Base-by-base conservation (phyloP, 1,139 yeast species). In the Starmera stellimalicola region DNA sequence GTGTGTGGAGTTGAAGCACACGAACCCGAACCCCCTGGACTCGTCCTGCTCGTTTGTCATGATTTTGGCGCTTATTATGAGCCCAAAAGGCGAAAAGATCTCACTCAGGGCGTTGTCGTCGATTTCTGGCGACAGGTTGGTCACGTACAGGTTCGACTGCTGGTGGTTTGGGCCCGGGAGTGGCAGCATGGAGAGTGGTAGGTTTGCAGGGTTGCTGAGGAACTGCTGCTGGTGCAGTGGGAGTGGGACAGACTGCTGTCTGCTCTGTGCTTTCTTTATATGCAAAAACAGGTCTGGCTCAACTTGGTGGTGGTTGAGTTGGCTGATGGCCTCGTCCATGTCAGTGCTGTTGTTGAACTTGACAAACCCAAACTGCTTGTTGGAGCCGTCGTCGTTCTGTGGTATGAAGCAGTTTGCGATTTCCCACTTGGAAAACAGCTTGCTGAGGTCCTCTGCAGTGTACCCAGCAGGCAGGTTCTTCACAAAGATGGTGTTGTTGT, bases 91-190 rank as follows among this genome's bases (percentile, higher is more conserved):
- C 10, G 50, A 44, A 43, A 63, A 63, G 7, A 56, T 27, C 3
- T 43, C 37, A 12, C 41, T 35, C 23, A 63, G 42, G 14, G 50
- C 51, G 3, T 48, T 44, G 37, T 61, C 66, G 19, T 60, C 62
- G 34, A 69, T 64, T 6, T 59, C 41, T 6, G 60, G 47, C 0
- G 79, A 69, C 26, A 75, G 55, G 43, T 72, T 71, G 37, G 67
- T 71, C 16, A 75, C 72, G 45, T 74, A 75, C 29, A 75, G 59
- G 47, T 75, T 75, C 3, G 80, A 70, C 45, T 73, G 79, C 50
- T 75, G 82, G 32, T 50, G 50, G 43, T 55, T 48, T 23, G 62
- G 63, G 4, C 64, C 60, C 12, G 65, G 58, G 16, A 56, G 38
- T 17, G 65, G 50, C 7, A 39, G 11, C 14, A 18, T 12, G 19